These are phyloP conservation scores for Verticillium alfalfae DNA, from an alignment of 2,329 filamentous ascomycete genomes.

Conservation along the genomic window DNA sequence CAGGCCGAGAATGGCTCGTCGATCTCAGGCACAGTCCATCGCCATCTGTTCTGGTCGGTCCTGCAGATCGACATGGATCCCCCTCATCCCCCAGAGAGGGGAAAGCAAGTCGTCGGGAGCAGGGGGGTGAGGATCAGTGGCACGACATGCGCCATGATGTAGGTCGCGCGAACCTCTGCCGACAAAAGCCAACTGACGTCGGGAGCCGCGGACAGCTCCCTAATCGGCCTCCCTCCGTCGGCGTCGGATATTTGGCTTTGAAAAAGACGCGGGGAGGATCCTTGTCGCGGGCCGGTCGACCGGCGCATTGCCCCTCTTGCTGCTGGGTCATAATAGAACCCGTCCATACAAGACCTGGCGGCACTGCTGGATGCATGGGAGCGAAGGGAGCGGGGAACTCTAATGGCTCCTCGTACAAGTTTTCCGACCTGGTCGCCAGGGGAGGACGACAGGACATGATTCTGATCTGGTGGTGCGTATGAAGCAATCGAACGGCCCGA, in stretches of 20 bases:
- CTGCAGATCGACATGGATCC: neutral
- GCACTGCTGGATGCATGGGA: neutral
- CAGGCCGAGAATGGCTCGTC: conserved; percentile 5
- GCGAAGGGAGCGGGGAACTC: neutral
- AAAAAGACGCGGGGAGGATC: neutral
- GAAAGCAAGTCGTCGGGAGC: no score
- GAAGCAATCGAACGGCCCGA: no score
- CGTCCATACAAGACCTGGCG: neutral
- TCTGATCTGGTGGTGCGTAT: no score
- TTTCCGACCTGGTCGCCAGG: neutral
- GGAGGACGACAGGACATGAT: neutral
- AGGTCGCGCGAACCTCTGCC: neutral
- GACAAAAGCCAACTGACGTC: neutral
- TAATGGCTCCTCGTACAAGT: neutral
- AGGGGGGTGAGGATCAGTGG: neutral
- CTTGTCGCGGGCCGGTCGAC: neutral
- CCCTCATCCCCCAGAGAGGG: neutral
- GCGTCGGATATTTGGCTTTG: neutral
- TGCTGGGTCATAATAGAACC: neutral
- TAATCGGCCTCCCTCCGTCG: neutral
- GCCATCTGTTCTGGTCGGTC: conserved; percentile 21
- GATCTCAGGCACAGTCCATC: conserved; percentile 42
- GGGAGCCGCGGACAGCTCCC: neutral
- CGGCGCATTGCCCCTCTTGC: neutral
- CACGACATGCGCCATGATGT: neutral